Evolutionary conservation across 2,329 filamentous ascomycete genomes (phyloP), one percentile per base, ranked within the genome.

Genomic region (Phaeosphaeria sp.): DNA sequence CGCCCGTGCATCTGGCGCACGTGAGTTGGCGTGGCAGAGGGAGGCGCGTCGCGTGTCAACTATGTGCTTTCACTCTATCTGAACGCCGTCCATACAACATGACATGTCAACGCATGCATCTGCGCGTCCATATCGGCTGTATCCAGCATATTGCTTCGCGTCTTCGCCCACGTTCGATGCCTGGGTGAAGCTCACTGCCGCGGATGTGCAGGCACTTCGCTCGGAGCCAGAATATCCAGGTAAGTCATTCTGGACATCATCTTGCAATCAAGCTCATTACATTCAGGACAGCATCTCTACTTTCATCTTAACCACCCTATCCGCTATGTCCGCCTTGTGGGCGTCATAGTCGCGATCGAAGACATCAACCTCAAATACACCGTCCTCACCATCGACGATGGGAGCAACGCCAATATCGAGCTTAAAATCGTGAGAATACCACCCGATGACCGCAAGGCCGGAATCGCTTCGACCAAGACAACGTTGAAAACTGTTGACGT

Each of bases 131-230:
- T 69, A 68, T 63, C 63, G 67, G 60, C 63, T 85, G 60, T 87
- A 88, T 62, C 85, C 86, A 17, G 83, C 83, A 39, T 87, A 83
- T 72, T 88, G 85, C 78, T 88, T 86, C 73, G 75, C 77, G 47
- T 80, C 80, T 36, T 88, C 87, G 6, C 83, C 84, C n/a, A 89
- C 87, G 9, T 87, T 83, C 74, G 82, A 84, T 75, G 72, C 80
- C 69, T 89, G 87, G 87, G 87, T 87, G 73, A 87, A 87, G 69
- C 78, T 89, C 62, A 82, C 83, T 0, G 79, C 80, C 17, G 76
- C 78, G 25, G 84, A 87, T 72, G 80, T 89, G 41, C 85, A 86
- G 66, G 74, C 74, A 9, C 75, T 89, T 33, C 77, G 78, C 22
- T 73, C 76, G 52, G 79, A 81, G 44, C 72, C 69, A 6, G 82